Percentiles rank a stretch among this genome's conserved stretches.
phyloP scores from a whole-genome alignment of 2,329 filamentous ascomycete genomes.

The Ophiostoma tasmaniense region DNA sequence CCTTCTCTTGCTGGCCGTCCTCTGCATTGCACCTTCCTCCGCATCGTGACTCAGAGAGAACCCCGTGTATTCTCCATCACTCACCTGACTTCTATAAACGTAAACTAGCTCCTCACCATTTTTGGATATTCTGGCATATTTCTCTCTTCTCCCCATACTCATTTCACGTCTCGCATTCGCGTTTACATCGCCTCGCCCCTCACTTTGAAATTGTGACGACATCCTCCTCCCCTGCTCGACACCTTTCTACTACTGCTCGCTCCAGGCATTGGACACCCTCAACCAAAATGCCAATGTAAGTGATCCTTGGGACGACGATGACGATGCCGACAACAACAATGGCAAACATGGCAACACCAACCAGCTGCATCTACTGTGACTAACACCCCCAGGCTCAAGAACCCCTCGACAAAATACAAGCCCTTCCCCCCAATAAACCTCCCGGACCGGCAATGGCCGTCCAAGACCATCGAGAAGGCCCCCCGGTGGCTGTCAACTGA shows the following conservation, averaged over 20 bases:
- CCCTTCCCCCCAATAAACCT: conserved; percentile 58
- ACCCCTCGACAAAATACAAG: conserved; percentile 70
- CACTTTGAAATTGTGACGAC: conserved; percentile 5
- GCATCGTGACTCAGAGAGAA: conserved; percentile 11
- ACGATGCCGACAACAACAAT: no score
- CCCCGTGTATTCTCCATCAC: background rate
- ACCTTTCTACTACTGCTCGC: background rate
- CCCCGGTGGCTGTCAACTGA: conserved; percentile 88
- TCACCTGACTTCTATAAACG: background rate
- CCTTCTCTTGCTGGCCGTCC: background rate
- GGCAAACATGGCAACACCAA: background rate
- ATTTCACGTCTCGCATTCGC: background rate
- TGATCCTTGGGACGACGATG: background rate
- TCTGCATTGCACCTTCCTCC: conserved; percentile 4
- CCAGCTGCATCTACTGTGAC: background rate
- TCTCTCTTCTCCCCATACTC: background rate
- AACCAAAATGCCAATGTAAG: conserved; percentile 17
- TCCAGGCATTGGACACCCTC: background rate
- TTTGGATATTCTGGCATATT: background rate
- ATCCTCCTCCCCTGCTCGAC: background rate
- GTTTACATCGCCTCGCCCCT: background rate
- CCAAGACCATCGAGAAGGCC: conserved; percentile 71
- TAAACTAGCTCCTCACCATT: background rate
- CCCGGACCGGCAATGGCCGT: conserved; percentile 72
- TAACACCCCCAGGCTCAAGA: conserved; percentile 51